Evolutionary conservation across 2,329 filamentous ascomycete species (phyloP), one percentile per base, ranked within the genome.

Genomic region (Neoarthrinium moseri): DNA sequence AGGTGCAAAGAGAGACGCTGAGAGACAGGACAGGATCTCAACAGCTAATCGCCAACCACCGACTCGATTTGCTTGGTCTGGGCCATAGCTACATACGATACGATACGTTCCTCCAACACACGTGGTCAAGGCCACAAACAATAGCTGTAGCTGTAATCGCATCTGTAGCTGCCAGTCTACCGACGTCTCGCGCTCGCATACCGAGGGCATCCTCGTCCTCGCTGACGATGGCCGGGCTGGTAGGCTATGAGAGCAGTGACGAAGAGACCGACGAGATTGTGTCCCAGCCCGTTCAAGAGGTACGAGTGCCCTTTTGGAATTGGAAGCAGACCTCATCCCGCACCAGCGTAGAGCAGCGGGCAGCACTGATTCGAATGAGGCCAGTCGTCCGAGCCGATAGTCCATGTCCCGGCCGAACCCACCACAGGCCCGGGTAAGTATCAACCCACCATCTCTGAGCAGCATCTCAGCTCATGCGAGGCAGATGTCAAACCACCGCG

Each of bases 341-440:
- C 24, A 49, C 13, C 21, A n/a, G n/a, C 50, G 49, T 46, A 34
- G 54, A 54, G 50, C 55, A 51, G 50, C 46, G 59, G 52, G 51
- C 59, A 59, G 58, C 56, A 63, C 62, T 63, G 57, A 64, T 60
- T 53, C 44, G 51, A 44, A 46, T 51, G 61, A 63, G 61, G 46
- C 60, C 61, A 64, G 61, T 46, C 56, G 59, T 46, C 56, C 49
- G 54, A 56, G 48, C 50, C 49, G 44, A 51, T 46, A 51, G 43
- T 52, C 49, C 52, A 55, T 51, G 50, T 37, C 37, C 45, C 50
- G 20, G 34, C 42, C 35, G 43, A 50, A 15, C 33, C 45, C 13
- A 46, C 50, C 15, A 46, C 51, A 32, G 51, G 51, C 20, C 32
- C 43, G 46, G 48, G 60, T 63, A 50, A 56, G 59, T 57, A 13